Base-by-base conservation (phyloP, 495 filamentous ascomycete genomes). In the Lasiosphaeria hispida region DNA sequence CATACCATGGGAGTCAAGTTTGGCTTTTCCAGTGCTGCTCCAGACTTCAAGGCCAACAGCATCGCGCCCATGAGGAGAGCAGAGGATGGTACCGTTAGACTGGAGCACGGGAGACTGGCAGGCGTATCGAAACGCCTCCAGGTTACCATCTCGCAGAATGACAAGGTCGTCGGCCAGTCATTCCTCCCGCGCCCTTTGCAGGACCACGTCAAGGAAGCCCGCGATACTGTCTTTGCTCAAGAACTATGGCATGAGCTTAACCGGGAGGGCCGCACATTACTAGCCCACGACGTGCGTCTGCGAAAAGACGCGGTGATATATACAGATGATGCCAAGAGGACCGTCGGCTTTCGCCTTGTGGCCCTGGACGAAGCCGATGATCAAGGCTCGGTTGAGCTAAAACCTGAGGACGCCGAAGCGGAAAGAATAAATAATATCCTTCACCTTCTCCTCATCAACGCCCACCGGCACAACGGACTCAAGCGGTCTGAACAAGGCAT, bases 221-320 rank as follows among this genome's bases (percentile, higher is more conserved):
- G 92, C 30, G 88, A 99, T 69, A 91, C 89, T 54, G 77, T 96
- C 1, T 97, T 90, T 66, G 88, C 92, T 53, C 87, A 96, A 64
- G 95, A 99, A 67, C 72, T 99, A n/a, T 96, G 91, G 79, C 85
- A 96, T 60, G 94, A 97, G 70, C 70, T 99, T 17, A 84, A 86
- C 47, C 82, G 88, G 10, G 95, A 99, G 72, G 86, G 88, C 2
- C 85, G 90, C 6, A 73, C 79, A 0, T 73, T 95, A 38, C 78
- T 83, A 9, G 81, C 80, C 41, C 83, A 85, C 18, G 81, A 85
- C 8, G 85, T 96, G 10, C 83, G 79, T 13, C 77, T 84, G 4
- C 75, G 78, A 30, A 79, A 82, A 33, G 83, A 81, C 53, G 74
- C 76, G 41, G 76, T 87, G 41, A 82, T 69, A n/a, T 82, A 85